These are phyloP conservation scores for Fusarium napiforme DNA, from an alignment of 2,329 filamentous ascomycete genomes.

Conservation along the genomic window DNA sequence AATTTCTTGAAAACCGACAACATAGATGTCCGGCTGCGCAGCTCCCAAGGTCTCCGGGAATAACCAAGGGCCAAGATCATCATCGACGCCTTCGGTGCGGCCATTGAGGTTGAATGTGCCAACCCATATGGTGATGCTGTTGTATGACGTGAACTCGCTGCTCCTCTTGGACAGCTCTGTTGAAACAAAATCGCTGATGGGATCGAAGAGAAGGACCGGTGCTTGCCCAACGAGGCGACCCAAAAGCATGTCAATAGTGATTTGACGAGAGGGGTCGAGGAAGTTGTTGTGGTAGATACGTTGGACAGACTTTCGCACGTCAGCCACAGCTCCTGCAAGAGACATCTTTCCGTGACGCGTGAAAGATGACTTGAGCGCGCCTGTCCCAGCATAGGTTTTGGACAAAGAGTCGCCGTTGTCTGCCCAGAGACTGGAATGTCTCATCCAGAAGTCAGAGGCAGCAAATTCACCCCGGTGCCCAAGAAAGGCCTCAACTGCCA, in stretches of 20 bases:
- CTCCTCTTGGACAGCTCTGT: conserved; percentile 75
- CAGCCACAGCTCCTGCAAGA: conserved; percentile 90
- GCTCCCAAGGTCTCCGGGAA: conserved; percentile 70
- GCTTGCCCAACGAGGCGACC: conserved; percentile 85
- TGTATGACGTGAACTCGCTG: conserved; percentile 79
- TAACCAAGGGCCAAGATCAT: conserved; percentile 88
- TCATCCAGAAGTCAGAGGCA: conserved; percentile 85
- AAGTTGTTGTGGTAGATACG: conserved; percentile 98
- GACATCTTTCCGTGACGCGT: conserved; percentile 97
- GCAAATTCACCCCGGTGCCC: conserved; percentile 75
- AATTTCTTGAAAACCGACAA: conserved; percentile 96
- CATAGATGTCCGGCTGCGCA: conserved; percentile 83
- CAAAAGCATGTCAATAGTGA: conserved; percentile 92
- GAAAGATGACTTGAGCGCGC: conserved; percentile 94
- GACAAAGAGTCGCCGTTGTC: conserved; percentile 96
- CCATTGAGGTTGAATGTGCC: conserved; percentile 98
- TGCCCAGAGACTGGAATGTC: conserved; percentile 94
- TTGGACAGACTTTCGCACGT: conserved; percentile 93
- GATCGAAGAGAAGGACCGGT: conserved; percentile 89
- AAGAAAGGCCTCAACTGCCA: conserved; percentile 89
- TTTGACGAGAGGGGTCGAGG: conserved; percentile 89
- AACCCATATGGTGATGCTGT: conserved; percentile 81
- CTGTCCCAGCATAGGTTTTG: conserved; percentile 95
- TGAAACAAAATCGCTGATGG: conserved; percentile 90
- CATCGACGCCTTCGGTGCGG: conserved; percentile 77